phyloP scores from a whole-genome alignment of 1,284 basidiomycete species.

The Ganoderma meredithae region DNA sequence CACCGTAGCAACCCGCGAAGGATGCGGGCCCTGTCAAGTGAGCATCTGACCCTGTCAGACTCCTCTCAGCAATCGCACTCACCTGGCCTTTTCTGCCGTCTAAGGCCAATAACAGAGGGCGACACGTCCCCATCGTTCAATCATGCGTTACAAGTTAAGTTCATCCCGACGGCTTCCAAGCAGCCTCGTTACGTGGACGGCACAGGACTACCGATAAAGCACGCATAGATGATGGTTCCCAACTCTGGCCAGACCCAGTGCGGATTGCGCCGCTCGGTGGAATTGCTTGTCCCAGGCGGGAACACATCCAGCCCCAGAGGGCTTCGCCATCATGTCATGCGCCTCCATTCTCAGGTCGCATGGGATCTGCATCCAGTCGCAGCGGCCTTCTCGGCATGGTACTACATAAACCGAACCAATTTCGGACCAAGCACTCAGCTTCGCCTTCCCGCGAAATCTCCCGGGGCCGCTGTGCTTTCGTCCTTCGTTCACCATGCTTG shows the following conservation, averaged over 20 bases:
- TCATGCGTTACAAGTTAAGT: background rate
- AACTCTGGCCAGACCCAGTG: background rate
- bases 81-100: background rate
- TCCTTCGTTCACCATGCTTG: conserved; percentile 6
- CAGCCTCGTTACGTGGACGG: background rate
- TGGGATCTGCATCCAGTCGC: background rate
- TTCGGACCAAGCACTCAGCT: background rate
- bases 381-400: background rate
- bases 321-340: background rate
- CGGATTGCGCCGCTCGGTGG: background rate
- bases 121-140: background rate
- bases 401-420: background rate
- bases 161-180: background rate
- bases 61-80: background rate
- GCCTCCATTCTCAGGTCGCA: background rate
- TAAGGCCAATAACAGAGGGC: background rate
- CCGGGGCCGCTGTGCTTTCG: background rate
- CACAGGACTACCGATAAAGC: background rate
- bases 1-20: background rate
- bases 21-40: background rate
- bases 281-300: background rate
- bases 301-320: background rate
- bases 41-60: background rate
- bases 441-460: background rate
- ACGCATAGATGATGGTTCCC: background rate